phyloP scores from a whole-genome alignment of 345 rosid species.

The Brassica cretica region DNA sequence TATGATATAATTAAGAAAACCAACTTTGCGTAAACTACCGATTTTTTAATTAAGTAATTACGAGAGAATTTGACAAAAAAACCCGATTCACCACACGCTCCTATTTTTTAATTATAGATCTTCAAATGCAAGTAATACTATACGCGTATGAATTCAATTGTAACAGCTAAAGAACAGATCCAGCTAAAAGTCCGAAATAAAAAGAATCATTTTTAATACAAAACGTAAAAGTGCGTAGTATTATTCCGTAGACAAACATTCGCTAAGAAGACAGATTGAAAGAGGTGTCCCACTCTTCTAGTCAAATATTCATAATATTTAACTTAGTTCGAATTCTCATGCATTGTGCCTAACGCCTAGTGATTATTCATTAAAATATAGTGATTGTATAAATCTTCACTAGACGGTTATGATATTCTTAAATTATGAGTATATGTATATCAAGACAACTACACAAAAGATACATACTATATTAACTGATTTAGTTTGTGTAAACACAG shows the following conservation, averaged over 20 bases:
- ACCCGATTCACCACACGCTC: background rate
- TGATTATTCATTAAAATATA: background rate
- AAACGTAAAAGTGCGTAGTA: constrained; percentile 8
- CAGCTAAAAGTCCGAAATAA: background rate
- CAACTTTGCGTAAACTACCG: background rate
- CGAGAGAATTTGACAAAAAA: too few relatives aligned
- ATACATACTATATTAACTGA: background rate
- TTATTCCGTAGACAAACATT: constrained; percentile 9
- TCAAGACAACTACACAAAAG: background rate
- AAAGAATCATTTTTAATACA: background rate
- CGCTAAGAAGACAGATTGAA: background rate
- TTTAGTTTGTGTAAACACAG: background rate
- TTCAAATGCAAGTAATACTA: background rate
- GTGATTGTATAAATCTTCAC: background rate
- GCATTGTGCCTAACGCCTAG: background rate
- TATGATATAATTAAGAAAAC: background rate
- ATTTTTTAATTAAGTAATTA: too few relatives aligned
- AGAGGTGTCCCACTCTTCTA: background rate
- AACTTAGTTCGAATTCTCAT: background rate
- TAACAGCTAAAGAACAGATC: background rate
- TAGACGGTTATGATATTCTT: background rate
- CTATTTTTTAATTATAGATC: background rate
- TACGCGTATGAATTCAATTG: background rate
- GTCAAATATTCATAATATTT: background rate
- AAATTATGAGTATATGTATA: background rate